Conservation (phyloP, 306 rosid genomes). For the Aeschynomene evenia region DNA sequence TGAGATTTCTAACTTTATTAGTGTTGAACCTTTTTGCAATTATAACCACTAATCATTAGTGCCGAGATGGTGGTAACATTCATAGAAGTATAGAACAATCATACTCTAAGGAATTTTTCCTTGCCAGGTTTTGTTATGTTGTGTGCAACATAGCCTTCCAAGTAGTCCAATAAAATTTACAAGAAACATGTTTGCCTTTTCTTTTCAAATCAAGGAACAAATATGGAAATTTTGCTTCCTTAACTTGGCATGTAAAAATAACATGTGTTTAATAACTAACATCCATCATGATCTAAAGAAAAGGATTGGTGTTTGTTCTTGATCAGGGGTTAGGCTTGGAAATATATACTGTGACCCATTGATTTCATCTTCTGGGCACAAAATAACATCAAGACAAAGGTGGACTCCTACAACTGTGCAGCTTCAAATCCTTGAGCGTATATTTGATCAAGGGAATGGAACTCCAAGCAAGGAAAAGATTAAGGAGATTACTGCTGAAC, state of each 20-base stretch:
- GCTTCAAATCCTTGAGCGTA: constrained; percentile 87
- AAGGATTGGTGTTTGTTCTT: constrained; percentile 5
- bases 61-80: not conserved
- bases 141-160: not conserved
- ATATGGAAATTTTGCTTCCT: not conserved
- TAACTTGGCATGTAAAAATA: not conserved
- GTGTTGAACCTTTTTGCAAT: constrained; percentile 7
- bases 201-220: not conserved
- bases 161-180: constrained; percentile 4
- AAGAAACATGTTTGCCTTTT: not conserved
- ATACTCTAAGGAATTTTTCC: not conserved
- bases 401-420: constrained; percentile 94
- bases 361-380: constrained; percentile 78
- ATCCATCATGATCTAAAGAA: constrained; percentile 4
- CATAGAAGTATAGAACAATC: not conserved
- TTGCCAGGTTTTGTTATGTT: not conserved
- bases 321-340: constrained; percentile 83
- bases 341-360: constrained; percentile 78
- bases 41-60: not conserved
- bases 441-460: constrained; percentile 86
- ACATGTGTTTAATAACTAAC: not conserved
- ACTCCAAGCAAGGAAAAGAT: constrained; percentile 96
- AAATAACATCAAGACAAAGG: constrained; percentile 88
- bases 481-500: constrained; percentile 84
- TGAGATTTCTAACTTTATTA: not conserved